Percentiles rank a stretch among this genome's conserved stretches.
These are phyloP conservation scores for Xylaria arbuscula DNA, from an alignment of 2,329 filamentous ascomycete species.

Conservation along the genomic window DNA sequence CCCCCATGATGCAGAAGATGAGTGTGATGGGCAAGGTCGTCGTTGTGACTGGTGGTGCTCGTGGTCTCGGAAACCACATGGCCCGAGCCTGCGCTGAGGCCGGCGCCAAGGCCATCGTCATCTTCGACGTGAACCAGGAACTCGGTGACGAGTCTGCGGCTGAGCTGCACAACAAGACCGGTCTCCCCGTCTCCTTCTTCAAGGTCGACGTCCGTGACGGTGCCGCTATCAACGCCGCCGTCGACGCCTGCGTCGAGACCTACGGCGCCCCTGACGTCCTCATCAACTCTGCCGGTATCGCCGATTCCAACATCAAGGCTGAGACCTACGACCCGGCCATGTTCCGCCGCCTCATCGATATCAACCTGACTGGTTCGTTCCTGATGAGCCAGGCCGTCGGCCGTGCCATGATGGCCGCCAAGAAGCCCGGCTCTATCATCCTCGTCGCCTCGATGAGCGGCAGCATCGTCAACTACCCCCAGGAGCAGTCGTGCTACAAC, in stretches of 20 bases:
- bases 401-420: conserved; percentile 77
- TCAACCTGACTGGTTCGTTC: conserved; percentile 85
- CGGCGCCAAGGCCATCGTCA: conserved; percentile 77
- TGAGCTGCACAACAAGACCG: conserved; percentile 77
- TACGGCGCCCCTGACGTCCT: conserved; percentile 79
- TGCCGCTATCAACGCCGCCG: conserved; percentile 74
- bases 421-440: conserved; percentile 78
- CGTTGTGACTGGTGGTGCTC: conserved; percentile 78
- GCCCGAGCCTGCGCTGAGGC: conserved; percentile 81
- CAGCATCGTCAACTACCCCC: conserved; percentile 85
- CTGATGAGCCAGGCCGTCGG: conserved; percentile 79
- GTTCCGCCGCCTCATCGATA: conserved; percentile 83
- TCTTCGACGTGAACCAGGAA: conserved; percentile 82
- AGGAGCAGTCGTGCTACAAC: conserved; percentile 86
- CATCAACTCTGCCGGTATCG: conserved; percentile 84
- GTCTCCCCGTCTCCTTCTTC: conserved; percentile 79
- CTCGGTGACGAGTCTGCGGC: conserved; percentile 76
- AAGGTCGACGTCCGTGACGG: conserved; percentile 82
- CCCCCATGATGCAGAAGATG: conserved; percentile 75
- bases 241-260: conserved; percentile 72
- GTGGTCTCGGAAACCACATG: conserved; percentile 83
- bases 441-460: conserved; percentile 85
- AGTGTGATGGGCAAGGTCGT: conserved; percentile 76
- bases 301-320: conserved; percentile 85
- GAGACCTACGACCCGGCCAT: conserved; percentile 80